Evolutionary conservation across 345 rosid species (phyloP).

Genomic region (sweet orange (Citrus sinensis)): DVS_A1.0 CM039166.1:4544001-4544500

Average conservation of each 20-base stretch:
- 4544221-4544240: not conserved
- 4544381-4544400: not conserved
- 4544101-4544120: too few relatives aligned
- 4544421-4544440: accelerated
- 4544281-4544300: not conserved
- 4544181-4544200: not conserved
- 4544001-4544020: too few relatives aligned
- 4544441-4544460: not conserved
- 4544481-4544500: not conserved
- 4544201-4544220: not conserved
- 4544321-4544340: not conserved
- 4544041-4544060: too few relatives aligned
- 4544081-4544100: too few relatives aligned
- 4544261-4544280: too few relatives aligned
- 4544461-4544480: not conserved
- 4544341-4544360: not conserved
- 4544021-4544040: too few relatives aligned
- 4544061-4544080: too few relatives aligned
- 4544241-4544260: too few relatives aligned
- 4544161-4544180: not conserved
- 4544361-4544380: not conserved
- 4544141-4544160: not conserved
- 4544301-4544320: not conserved
- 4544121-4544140: not conserved
- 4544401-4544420: not conserved